These are phyloP conservation scores for Lepiota venenata DNA, from an alignment of 768 basidiomycete species.

Conservation along the genomic window DNA sequence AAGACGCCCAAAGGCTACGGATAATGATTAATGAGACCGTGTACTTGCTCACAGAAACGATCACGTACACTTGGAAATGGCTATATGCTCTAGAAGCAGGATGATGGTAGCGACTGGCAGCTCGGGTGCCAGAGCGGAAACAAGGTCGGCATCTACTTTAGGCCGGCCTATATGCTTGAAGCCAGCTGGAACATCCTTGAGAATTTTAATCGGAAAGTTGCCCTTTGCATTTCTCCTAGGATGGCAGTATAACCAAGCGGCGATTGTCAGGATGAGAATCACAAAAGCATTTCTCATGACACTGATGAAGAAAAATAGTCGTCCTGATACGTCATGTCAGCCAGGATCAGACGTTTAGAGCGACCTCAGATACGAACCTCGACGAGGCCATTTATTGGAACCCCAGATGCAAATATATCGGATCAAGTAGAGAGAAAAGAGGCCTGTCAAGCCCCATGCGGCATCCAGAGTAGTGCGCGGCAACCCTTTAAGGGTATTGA, in stretches of 20 bases:
- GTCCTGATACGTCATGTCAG: conserved; percentile 35
- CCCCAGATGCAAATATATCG: conserved; percentile 52
- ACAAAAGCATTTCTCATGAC: conserved; percentile 86
- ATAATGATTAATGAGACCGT: background rate
- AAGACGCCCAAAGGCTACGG: conserved; percentile 85
- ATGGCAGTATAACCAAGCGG: conserved; percentile 82
- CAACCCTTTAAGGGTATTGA: conserved; percentile 87
- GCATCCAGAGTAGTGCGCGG: conserved; percentile 74
- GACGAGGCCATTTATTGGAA: conserved; percentile 56
- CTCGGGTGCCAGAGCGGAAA: conserved; percentile 68
- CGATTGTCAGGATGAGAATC: conserved; percentile 80
- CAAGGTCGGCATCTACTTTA: conserved; percentile 37
- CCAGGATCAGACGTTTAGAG: background rate
- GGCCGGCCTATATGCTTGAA: conserved; percentile 57
- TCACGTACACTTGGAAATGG: conserved; percentile 85
- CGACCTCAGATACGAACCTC: conserved; percentile 36
- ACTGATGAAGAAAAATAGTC: conserved; percentile 73
- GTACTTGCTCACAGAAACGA: background rate
- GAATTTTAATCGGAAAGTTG: conserved; percentile 80
- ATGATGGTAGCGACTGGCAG: conserved; percentile 87
- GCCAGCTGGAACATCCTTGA: conserved; percentile 82
- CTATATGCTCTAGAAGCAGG: conserved; percentile 91
- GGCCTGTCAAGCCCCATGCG: conserved; percentile 81
- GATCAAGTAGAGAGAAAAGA: conserved; percentile 67
- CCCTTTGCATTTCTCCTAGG: conserved; percentile 54